phyloP scores from a whole-genome alignment of 83 land plant genomes.

The Diphasiastrum complanatum region DNA sequence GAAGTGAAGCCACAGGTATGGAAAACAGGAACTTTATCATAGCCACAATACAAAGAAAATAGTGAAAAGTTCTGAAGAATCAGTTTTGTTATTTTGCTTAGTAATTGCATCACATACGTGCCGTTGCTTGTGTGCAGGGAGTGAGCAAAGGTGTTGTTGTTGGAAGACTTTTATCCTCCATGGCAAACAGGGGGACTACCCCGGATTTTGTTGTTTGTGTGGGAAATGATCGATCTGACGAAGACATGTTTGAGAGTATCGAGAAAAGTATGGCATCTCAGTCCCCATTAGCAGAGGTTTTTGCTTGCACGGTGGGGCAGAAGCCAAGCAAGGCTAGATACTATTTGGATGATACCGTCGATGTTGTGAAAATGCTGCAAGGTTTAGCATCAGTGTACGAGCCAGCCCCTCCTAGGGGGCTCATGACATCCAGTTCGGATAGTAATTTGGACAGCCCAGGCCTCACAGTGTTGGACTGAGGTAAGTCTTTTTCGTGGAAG shows the following conservation, averaged over 20 bases:
- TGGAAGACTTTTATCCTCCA: neutral
- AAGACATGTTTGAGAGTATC: neutral
- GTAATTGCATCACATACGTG: too few relatives aligned
- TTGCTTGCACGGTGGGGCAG: neutral
- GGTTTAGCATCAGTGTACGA: neutral
- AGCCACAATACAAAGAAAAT: too few relatives aligned
- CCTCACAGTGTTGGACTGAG: too few relatives aligned
- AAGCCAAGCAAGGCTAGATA: constrained; percentile 2
- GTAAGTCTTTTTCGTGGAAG: too few relatives aligned
- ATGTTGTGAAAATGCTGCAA: constrained; percentile 1
- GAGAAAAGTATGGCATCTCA: neutral
- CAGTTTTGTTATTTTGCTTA: too few relatives aligned
- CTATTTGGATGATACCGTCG: neutral
- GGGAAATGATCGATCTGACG: neutral
- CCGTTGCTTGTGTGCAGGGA: too few relatives aligned
- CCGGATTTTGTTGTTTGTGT: constrained; percentile 1
- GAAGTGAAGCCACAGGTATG: too few relatives aligned
- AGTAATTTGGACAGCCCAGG: too few relatives aligned
- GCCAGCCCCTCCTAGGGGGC: too few relatives aligned
- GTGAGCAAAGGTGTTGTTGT: constrained; percentile 1
- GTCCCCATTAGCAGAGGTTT: neutral
- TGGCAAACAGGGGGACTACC: neutral
- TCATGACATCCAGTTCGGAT: too few relatives aligned
- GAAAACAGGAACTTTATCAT: too few relatives aligned
- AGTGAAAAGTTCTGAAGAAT: too few relatives aligned